These are phyloP conservation scores for Trichoderma oligosporum DNA, from an alignment of 2,329 filamentous ascomycete species.

Conservation along the genomic window DNA sequence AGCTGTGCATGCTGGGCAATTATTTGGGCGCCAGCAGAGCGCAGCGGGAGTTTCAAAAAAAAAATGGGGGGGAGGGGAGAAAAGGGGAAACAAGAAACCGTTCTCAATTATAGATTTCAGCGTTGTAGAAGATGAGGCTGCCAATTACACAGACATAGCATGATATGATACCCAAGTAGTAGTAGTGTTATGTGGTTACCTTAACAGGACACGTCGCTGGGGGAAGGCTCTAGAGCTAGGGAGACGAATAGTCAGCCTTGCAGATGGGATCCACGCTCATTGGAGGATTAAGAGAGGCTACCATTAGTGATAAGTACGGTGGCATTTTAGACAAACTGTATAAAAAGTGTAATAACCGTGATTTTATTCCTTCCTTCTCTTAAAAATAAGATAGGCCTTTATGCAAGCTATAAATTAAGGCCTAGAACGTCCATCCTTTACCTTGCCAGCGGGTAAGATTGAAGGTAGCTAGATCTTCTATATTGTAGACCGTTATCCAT, in stretches of 20 bases:
- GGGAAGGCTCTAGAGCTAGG: background rate
- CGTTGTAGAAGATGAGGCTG: conserved; percentile 1
- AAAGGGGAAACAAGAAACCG: too few species aligned
- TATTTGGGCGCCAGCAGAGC: conserved; percentile 1
- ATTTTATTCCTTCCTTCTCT: too few species aligned
- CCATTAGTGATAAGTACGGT: background rate
- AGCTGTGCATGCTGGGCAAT: conserved; percentile 71
- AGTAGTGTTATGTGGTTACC: background rate
- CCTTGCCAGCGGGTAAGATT: too few species aligned
- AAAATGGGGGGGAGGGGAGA: too few species aligned
- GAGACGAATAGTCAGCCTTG: conserved; percentile 11
- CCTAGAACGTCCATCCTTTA: too few species aligned
- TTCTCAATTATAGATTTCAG: background rate
- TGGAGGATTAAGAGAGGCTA: background rate
- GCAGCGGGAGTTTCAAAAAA: background rate
- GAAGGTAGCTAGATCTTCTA: too few species aligned
- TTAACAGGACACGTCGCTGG: conserved; percentile 18
- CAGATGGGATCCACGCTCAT: background rate
- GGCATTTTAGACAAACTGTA: background rate
- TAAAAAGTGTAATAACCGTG: too few species aligned
- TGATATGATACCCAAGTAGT: background rate
- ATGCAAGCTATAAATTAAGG: too few species aligned
- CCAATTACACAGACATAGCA: background rate
- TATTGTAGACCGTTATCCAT: too few species aligned
- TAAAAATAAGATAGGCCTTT: too few species aligned